Percentiles rank a stretch among this genome's conserved stretches.
phyloP scores from a whole-genome alignment of 1,284 basidiomycete genomes.

The Microbotryum violaceum region DNA sequence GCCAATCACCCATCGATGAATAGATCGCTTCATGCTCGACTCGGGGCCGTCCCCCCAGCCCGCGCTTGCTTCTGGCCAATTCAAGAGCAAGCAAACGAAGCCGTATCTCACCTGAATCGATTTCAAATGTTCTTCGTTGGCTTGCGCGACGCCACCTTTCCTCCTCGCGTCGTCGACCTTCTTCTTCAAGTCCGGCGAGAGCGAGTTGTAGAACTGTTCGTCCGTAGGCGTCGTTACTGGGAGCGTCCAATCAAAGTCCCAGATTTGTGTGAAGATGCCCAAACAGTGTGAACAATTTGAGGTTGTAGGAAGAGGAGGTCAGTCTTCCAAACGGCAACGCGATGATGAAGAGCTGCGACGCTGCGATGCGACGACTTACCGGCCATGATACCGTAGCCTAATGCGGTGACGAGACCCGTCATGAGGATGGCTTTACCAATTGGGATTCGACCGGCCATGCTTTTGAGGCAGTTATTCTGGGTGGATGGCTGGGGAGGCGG shows the following conservation, averaged over 20 bases:
- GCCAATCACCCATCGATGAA: neutral
- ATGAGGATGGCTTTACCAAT: constrained; percentile 21
- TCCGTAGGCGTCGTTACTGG: constrained; percentile 29
- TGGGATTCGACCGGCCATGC: constrained; percentile 28
- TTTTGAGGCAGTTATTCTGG: neutral
- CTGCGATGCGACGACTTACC: constrained; percentile 3
- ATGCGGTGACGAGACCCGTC: constrained; percentile 13
- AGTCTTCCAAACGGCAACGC: neutral
- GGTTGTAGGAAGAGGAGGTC: neutral
- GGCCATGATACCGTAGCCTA: constrained; percentile 29
- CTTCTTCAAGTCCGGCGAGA: constrained; percentile 25
- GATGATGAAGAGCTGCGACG: neutral
- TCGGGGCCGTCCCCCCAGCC: too few relatives aligned
- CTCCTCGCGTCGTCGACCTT: constrained; percentile 22
- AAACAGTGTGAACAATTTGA: too few relatives aligned
- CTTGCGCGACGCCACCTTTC: constrained; percentile 7
- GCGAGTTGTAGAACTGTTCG: constrained; percentile 26
- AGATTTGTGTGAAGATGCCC: neutral
- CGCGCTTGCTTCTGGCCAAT: too few relatives aligned
- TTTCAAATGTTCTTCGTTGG: constrained; percentile 3
- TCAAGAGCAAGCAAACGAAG: neutral
- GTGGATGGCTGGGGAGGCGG: neutral
- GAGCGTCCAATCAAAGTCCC: neutral
- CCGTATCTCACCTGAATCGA: constrained; percentile 9
- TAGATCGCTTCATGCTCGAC: too few relatives aligned